Evolutionary conservation across 2,329 filamentous ascomycete species (phyloP).

Genomic region (Penicillium sp.): DNA sequence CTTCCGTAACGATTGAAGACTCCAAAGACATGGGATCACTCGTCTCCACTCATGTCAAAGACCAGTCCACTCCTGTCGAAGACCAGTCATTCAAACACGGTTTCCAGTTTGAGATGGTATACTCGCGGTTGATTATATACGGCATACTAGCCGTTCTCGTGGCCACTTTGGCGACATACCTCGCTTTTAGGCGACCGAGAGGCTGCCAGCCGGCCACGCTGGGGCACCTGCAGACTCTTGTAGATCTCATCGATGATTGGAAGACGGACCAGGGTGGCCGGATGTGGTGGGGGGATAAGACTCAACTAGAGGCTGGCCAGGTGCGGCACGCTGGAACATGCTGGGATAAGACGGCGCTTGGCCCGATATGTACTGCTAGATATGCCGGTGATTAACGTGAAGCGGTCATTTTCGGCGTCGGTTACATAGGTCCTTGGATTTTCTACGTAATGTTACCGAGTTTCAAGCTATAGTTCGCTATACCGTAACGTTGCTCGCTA

Average conservation of each 20-base stretch:
- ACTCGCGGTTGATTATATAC: slow-evolving; percentile 4
- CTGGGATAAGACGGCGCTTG: too few relatives aligned
- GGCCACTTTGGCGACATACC: slow-evolving; percentile 2
- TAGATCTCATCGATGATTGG: slow-evolving; percentile 5
- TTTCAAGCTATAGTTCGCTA: too few relatives aligned
- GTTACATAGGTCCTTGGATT: background rate
- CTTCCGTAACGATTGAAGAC: too few relatives aligned
- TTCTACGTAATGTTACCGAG: too few relatives aligned
- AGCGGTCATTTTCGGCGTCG: too few relatives aligned
- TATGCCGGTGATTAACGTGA: too few relatives aligned
- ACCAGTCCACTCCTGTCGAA: background rate
- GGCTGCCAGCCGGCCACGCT: background rate
- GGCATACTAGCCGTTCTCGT: background rate
- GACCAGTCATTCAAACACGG: background rate
- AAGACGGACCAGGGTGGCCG: background rate
- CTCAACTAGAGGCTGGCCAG: background rate
- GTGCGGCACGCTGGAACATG: too few relatives aligned
- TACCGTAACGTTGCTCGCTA: too few relatives aligned
- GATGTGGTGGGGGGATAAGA: slow-evolving; percentile 5
- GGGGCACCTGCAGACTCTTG: slow-evolving; percentile 6
- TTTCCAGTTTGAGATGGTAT: slow-evolving; percentile 10
- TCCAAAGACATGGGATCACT: too few relatives aligned
- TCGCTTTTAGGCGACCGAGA: background rate
- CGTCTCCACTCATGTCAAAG: too few relatives aligned
- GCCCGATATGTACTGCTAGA: too few relatives aligned